Conservation (phyloP, 768 basidiomycete species). For the Steccherinum ochraceum region DNA sequence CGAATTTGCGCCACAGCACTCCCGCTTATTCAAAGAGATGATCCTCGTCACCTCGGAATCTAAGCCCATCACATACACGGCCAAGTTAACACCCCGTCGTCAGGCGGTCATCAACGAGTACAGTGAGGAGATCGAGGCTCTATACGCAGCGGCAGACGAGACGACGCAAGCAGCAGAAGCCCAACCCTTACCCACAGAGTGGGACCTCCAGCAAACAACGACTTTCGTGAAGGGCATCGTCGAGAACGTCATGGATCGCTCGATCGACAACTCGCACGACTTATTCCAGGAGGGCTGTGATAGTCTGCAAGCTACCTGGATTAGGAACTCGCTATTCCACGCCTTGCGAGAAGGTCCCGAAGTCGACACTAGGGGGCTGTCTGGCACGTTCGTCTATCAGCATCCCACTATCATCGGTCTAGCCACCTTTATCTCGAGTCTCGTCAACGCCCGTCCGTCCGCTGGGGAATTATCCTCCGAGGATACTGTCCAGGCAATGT, state of each 20-base stretch:
- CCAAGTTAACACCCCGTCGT: neutral
- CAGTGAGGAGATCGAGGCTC: neutral
- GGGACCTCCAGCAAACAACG: conserved; percentile 7
- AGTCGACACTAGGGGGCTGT: conserved; percentile 15
- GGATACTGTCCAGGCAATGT: conserved; percentile 22
- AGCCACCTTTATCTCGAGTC: conserved; percentile 12
- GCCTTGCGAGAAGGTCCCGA: conserved; percentile 19
- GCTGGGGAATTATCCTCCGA: neutral
- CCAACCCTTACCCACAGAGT: conserved; percentile 15
- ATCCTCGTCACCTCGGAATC: conserved; percentile 26
- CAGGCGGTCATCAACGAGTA: conserved; percentile 1
- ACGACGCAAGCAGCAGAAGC: conserved; percentile 13
- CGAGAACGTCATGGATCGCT: conserved; percentile 8
- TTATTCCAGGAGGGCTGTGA: conserved; percentile 18
- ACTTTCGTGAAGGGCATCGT: conserved; percentile 13
- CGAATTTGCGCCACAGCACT: conserved; percentile 35
- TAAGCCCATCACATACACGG: conserved; percentile 1
- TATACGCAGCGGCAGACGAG: conserved; percentile 9
- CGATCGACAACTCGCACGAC: conserved; percentile 12
- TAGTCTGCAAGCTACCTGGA: conserved; percentile 27
- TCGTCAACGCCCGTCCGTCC: neutral
- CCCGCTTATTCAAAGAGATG: conserved; percentile 45
- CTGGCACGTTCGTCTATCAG: conserved; percentile 28
- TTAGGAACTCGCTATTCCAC: conserved; percentile 25
- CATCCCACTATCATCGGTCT: conserved; percentile 33